phyloP scores from a whole-genome alignment of 495 filamentous ascomycete species.

The Penicillium antarcticum region DNA sequence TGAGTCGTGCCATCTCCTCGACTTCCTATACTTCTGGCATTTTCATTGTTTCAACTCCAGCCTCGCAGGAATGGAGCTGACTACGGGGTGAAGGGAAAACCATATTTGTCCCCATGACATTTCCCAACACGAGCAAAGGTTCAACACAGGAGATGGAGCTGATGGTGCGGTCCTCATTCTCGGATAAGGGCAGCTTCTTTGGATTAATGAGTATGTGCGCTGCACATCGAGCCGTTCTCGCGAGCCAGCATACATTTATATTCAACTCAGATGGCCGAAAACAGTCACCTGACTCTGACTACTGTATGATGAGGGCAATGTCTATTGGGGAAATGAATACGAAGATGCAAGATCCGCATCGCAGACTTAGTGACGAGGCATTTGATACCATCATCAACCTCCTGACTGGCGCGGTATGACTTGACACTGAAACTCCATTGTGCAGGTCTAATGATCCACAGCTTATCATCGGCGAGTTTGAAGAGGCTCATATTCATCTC shows the following conservation, averaged over 20 bases:
- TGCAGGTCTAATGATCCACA: constrained; percentile 8
- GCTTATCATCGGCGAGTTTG: constrained; percentile 33
- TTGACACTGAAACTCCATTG: neutral
- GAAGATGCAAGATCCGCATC: constrained; percentile 26
- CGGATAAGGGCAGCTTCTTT: constrained; percentile 34
- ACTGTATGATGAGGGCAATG: constrained; percentile 35
- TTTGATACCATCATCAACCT: constrained; percentile 38
- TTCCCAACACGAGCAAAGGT: constrained; percentile 26
- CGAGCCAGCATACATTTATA: constrained; percentile 13
- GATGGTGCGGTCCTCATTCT: constrained; percentile 29
- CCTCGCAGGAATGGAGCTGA: constrained; percentile 4
- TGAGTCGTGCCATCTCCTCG: constrained; percentile 13
- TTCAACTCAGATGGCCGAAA: neutral
- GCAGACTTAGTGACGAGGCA: constrained; percentile 27
- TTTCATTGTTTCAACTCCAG: neutral
- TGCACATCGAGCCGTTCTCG: constrained; percentile 31
- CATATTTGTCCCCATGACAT: constrained; percentile 37
- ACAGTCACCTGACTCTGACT: constrained; percentile 23
- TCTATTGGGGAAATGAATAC: constrained; percentile 32
- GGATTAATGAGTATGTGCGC: constrained; percentile 37
- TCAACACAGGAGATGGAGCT: constrained; percentile 22
- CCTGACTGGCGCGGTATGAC: constrained; percentile 29
- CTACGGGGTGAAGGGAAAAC: constrained; percentile 20
- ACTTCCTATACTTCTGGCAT: neutral
- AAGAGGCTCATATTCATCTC: constrained; percentile 33